Base-by-base conservation (phyloP, 139 green algal species). In the Chlamydomonas urium region DNA sequence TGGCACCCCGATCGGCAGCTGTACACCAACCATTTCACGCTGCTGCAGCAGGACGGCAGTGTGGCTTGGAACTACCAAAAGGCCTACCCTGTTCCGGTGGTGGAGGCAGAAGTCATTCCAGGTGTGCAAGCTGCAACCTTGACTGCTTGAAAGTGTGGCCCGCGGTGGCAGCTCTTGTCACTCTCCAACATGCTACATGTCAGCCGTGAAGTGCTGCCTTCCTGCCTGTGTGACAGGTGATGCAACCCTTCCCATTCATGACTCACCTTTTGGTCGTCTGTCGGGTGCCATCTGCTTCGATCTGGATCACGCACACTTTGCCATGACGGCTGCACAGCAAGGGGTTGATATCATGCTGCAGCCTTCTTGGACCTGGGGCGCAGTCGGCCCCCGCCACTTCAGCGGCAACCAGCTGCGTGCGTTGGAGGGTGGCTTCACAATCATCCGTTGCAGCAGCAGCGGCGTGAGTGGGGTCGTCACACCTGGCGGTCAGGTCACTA, bases 201-300 rank as follows among this genome's bases (percentile, higher is more conserved):
- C n/a, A n/a, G n/a, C n/a, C n/a, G n/a, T n/a, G n/a, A n/a, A n/a
- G n/a, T n/a, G n/a, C n/a, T n/a, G n/a, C n/a, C n/a, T n/a, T n/a
- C n/a, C n/a, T n/a, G n/a, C n/a, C n/a, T n/a, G n/a, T n/a, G n/a
- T n/a, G n/a, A n/a, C n/a, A n/a, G 75, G 75, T 28, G 70, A 48
- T 29, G 23, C 62, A 1, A 37, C 19, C 1, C 26, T 81, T 10
- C 75, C 75, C 32, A 60, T 57, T 1, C 61, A 58, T 28, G 28
- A 73, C 50, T 50, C 50, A 21, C 75, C 75, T 24, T 74, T 77
- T 59, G 75, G 75, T 53, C 36, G 50, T 1, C 56, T 81, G 21
- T 36, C n/a, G 1, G 75, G 75, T 32, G 75, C 65, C 28, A 81
- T 77, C 42, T 81, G 75, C 70, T 81, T 81, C 31, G 75, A 81